Conservation (phyloP, 768 basidiomycete species). For the Dioszegia crocea region DNA sequence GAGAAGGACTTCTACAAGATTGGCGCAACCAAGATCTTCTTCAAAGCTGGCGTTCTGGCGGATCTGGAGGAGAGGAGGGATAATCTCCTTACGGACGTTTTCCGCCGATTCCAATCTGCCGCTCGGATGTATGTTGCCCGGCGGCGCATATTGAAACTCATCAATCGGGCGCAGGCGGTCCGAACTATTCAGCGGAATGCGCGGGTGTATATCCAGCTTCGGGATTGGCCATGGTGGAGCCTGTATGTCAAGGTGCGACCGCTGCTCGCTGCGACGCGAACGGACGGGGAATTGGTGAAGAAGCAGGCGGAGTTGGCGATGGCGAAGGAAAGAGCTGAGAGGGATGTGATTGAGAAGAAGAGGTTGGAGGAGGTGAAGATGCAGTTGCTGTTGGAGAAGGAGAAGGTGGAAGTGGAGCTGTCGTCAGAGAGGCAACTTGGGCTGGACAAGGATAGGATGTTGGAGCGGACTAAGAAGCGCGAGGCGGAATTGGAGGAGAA, state of each 20-base stretch:
- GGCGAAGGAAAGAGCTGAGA: conserved; percentile 77
- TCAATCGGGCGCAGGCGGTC: conserved; percentile 85
- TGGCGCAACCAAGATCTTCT: conserved; percentile 96
- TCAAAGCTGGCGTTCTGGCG: conserved; percentile 95
- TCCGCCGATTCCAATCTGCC: conserved; percentile 79
- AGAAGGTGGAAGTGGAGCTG: conserved; percentile 72
- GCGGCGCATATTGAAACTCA: conserved; percentile 86
- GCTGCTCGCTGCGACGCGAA: conserved; percentile 81
- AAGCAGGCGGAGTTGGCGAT: conserved; percentile 75
- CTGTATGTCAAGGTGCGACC: conserved; percentile 96
- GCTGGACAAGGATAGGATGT: conserved; percentile 73
- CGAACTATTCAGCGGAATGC: conserved; percentile 93
- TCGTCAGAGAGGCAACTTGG: conserved; percentile 74
- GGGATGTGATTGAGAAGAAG: conserved; percentile 75
- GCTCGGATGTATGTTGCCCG: conserved; percentile 81
- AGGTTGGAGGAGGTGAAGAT: conserved; percentile 75
- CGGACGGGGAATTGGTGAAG: conserved; percentile 77
- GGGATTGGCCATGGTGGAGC: conserved; percentile 99
- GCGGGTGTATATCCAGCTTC: conserved; percentile 77
- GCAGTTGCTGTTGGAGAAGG: conserved; percentile 76
- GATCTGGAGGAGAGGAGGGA: conserved; percentile 92
- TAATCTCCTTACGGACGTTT: conserved; percentile 77
- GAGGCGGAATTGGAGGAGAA: conserved; percentile 84
- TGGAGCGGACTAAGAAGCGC: conserved; percentile 78
- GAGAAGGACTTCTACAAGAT: conserved; percentile 81